phyloP scores from a whole-genome alignment of 805 yeast genomes.

The Candida germanica region DNA sequence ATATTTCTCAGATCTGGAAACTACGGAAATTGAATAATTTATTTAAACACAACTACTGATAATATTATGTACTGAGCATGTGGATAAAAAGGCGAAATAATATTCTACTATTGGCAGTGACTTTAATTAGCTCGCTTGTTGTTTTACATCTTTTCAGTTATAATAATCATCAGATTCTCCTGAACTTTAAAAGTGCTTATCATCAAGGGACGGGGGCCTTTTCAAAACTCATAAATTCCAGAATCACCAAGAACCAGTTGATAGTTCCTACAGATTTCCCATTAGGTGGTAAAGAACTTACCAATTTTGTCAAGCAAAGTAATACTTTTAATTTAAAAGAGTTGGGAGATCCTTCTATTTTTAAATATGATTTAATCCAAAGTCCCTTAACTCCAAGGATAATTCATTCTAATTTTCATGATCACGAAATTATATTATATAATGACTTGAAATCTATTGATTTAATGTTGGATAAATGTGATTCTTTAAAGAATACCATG shows the following conservation, averaged over 20 bases:
- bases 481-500: slow-evolving; percentile 3
- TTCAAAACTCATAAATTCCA: slow-evolving; percentile 5
- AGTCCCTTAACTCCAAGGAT: slow-evolving; percentile 6
- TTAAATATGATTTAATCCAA: slow-evolving; percentile 6
- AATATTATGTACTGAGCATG: slow-evolving; percentile 1
- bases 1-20: too few species aligned
- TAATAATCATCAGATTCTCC: slow-evolving; percentile 3
- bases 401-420: slow-evolving; percentile 8
- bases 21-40: too few species aligned
- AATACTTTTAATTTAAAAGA: slow-evolving; percentile 11
- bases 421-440: slow-evolving; percentile 13
- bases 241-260: slow-evolving; percentile 13
- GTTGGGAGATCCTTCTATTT: slow-evolving; percentile 9
- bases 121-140: neutral
- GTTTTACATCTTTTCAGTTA: slow-evolving; percentile 5
- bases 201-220: slow-evolving; percentile 12
- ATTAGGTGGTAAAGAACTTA: slow-evolving; percentile 4
- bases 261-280: slow-evolving; percentile 16
- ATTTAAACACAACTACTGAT: too few species aligned
- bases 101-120: slow-evolving; percentile 3
- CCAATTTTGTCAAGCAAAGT: slow-evolving; percentile 7
- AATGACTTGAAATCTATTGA: slow-evolving; percentile 12
- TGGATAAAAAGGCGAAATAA: slow-evolving; percentile 7
- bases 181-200: slow-evolving; percentile 12
- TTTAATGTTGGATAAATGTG: slow-evolving; percentile 12